A percentile compares a stretch with the other conserved stretches of the same genome.
Evolutionary conservation across 495 filamentous ascomycete species (phyloP).

Genomic region (Penicillium malachiteum): DNA sequence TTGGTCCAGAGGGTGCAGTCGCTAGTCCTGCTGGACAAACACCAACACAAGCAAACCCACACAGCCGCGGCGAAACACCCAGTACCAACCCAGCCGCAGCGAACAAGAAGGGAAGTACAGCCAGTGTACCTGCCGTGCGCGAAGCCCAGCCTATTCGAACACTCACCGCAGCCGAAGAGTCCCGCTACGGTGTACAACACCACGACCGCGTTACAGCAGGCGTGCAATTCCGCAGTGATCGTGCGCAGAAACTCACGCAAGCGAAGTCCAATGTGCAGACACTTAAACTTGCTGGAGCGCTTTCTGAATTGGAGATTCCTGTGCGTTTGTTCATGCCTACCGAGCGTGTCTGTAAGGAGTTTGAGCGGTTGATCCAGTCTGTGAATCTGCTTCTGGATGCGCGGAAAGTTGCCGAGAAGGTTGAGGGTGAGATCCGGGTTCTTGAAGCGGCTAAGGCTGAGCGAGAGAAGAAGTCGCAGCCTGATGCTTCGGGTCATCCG

Average conservation of each 20-base stretch:
- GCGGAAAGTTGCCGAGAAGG: constrained; percentile 79
- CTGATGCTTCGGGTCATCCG: constrained; percentile 28
- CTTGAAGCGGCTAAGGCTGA: constrained; percentile 64
- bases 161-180: constrained; percentile 71
- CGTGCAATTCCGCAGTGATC: constrained; percentile 80
- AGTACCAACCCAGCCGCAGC: constrained; percentile 29
- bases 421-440: constrained; percentile 78
- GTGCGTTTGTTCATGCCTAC: constrained; percentile 83
- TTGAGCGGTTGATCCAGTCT: constrained; percentile 72
- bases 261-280: constrained; percentile 83
- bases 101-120: constrained; percentile 54
- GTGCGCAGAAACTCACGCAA: constrained; percentile 74
- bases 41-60: constrained; percentile 39
- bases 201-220: constrained; percentile 78
- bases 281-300: constrained; percentile 70
- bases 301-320: constrained; percentile 78
- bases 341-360: constrained; percentile 70
- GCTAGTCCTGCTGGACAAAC: constrained; percentile 51
- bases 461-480: constrained; percentile 45
- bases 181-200: constrained; percentile 76
- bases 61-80: constrained; percentile 41
- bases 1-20: constrained; percentile 53
- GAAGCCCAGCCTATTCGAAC: constrained; percentile 56
- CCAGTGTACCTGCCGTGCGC: constrained; percentile 29
- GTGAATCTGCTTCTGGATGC: constrained; percentile 78